These are phyloP conservation scores for Backusella westeae DNA, from an alignment of 192 early-diverging fungal species.

Conservation along the genomic window DNA sequence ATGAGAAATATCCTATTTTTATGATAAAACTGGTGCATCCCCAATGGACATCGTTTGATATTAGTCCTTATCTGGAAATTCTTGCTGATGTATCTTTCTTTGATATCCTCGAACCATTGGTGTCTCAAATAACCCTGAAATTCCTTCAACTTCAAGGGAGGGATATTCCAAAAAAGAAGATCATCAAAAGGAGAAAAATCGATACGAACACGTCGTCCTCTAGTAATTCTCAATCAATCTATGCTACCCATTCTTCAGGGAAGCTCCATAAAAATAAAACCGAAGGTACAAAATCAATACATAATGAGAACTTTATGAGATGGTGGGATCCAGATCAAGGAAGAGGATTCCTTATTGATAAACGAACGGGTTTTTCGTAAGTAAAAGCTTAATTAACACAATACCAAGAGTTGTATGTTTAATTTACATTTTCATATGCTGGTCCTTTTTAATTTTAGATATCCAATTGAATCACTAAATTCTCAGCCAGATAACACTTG, in stretches of 20 bases:
- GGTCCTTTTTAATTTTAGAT: neutral
- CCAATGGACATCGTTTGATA: neutral
- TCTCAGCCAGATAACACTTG: neutral
- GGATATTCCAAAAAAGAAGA: neutral
- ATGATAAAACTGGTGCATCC: conserved; percentile 51
- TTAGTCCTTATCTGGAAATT: neutral
- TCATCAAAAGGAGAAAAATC: neutral
- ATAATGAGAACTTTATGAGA: neutral
- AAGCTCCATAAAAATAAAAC: neutral
- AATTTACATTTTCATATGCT: neutral
- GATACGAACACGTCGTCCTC: neutral
- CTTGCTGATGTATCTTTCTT: neutral
- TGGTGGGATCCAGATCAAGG: conserved; percentile 28
- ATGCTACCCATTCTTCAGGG: neutral
- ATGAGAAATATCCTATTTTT: conserved; percentile 49
- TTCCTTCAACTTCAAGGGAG: neutral
- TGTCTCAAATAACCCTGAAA: neutral
- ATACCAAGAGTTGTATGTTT: conserved; percentile 1
- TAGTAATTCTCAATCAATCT: neutral
- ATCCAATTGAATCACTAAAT: neutral
- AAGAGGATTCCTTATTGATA: conserved; percentile 30
- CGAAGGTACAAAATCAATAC: neutral
- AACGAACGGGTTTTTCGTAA: conserved; percentile 43
- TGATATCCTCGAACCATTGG: neutral
- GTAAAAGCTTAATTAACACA: conserved; percentile 1